Conservation (phyloP, 2,329 filamentous ascomycete genomes). For the Leptographium galeiforme region DNA sequence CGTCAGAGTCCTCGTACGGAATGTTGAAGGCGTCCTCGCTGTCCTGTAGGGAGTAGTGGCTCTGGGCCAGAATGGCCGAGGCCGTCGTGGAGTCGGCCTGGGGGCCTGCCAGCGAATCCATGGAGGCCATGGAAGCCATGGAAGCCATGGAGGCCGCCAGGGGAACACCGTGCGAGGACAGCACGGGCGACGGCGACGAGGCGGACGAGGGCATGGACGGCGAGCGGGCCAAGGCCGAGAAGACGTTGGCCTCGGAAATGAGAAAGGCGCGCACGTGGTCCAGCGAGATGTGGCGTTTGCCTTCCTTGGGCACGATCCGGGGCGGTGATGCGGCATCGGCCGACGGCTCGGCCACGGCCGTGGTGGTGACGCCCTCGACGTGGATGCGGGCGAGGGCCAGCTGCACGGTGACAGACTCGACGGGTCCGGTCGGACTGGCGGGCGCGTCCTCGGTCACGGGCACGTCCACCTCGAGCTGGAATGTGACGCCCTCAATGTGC, state of each 20-base stretch:
- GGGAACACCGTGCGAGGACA: background rate
- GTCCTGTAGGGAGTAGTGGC: conserved; percentile 26
- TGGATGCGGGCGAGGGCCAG: conserved; percentile 51
- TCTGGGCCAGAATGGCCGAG: conserved; percentile 20
- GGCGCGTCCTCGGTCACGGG: conserved; percentile 26
- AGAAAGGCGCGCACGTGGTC: conserved; percentile 49
- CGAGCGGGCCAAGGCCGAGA: conserved; percentile 44
- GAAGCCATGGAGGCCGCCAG: background rate
- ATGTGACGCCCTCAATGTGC: conserved; percentile 47
- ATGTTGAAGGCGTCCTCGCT: conserved; percentile 44
- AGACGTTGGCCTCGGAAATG: conserved; percentile 54
- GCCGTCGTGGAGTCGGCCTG: conserved; percentile 17
- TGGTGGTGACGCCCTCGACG: conserved; percentile 50
- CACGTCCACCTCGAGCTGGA: conserved; percentile 51
- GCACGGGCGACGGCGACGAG: conserved; percentile 20
- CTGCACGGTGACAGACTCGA: conserved; percentile 47
- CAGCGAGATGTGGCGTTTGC: conserved; percentile 52
- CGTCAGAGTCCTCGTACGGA: conserved; percentile 38
- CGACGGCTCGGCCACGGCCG: background rate
- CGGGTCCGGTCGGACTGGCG: conserved; percentile 11
- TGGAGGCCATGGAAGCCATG: conserved; percentile 4
- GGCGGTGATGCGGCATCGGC: conserved; percentile 10
- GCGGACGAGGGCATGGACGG: conserved; percentile 46
- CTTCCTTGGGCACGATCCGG: conserved; percentile 37
- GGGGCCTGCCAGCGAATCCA: conserved; percentile 6